Conservation (phyloP, 108 stramenopile genomes). For the Nannochloropsis granulata region DNA sequence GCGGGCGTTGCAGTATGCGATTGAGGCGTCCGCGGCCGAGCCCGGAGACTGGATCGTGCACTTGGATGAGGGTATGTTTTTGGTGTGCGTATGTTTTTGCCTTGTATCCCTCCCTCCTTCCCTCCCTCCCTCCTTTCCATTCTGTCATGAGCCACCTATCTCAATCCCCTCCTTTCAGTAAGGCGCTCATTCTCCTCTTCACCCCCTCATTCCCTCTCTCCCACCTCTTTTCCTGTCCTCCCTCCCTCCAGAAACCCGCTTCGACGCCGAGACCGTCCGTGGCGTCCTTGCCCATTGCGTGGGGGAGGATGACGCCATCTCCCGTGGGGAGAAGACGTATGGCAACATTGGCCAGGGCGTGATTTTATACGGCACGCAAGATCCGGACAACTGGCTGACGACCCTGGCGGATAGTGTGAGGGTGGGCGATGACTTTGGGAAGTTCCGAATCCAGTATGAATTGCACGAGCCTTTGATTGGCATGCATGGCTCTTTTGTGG, state of each 20-base stretch:
- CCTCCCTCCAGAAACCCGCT: not conserved
- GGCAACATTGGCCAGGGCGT: not conserved
- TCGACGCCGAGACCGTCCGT: not conserved
- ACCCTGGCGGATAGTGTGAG: not conserved
- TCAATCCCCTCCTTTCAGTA: not conserved
- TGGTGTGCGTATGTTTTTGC: not conserved
- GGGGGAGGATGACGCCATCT: not conserved
- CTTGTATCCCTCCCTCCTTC: not conserved
- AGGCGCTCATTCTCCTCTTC: not conserved
- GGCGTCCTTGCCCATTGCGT: not conserved
- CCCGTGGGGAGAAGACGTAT: not conserved
- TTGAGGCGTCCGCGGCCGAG: not conserved
- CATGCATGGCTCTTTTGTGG: not conserved
- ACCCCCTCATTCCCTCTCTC: not conserved
- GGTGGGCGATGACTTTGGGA: not conserved
- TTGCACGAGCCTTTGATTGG: not conserved
- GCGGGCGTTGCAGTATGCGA: not conserved
- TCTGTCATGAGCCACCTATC: not conserved
- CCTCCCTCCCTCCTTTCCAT: not conserved
- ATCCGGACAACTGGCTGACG: not conserved
- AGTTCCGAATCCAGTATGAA: not conserved
- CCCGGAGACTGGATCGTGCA: not conserved
- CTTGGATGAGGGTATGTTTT: not conserved
- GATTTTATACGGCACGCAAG: not conserved
- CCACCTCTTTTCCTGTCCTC: not conserved